These are phyloP conservation scores for Adansonia rubrostipa DNA, from an alignment of 441 rosid species.

Conservation along the genomic window DNA sequence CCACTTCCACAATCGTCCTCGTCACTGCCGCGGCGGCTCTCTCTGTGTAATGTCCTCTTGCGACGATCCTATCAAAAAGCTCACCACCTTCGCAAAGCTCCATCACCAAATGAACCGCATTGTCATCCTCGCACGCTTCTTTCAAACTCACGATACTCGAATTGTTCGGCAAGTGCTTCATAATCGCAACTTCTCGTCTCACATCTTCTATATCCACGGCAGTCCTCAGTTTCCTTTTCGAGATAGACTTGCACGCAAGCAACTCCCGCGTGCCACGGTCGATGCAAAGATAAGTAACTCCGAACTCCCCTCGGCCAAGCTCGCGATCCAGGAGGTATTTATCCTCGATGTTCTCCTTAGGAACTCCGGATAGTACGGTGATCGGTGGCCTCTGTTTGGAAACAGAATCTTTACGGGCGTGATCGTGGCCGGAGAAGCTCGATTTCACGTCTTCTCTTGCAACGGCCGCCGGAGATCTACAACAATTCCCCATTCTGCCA, in stretches of 20 bases:
- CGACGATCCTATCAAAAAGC: constrained; percentile 97
- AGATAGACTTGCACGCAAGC: constrained; percentile 93
- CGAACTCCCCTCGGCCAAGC: constrained; percentile 98
- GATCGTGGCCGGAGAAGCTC: constrained; percentile 73
- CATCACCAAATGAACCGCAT: constrained; percentile 98
- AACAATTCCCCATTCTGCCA: constrained; percentile 83
- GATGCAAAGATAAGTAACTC: constrained; percentile 95
- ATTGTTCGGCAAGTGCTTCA: constrained; percentile 88
- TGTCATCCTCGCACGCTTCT: constrained; percentile 99
- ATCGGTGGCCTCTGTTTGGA: constrained; percentile 68
- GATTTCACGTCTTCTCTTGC: constrained; percentile 98
- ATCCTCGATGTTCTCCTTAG: constrained; percentile 89
- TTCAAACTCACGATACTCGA: constrained; percentile 90
- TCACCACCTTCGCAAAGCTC: constrained; percentile 99
- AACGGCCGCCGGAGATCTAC: constrained; percentile 99
- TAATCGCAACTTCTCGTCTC: constrained; percentile 94
- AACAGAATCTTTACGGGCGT: constrained; percentile 51
- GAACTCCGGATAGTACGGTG: constrained; percentile 69
- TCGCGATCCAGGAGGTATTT: constrained; percentile 86
- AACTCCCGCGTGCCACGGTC: constrained; percentile 77
- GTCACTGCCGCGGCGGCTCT: constrained; percentile 97
- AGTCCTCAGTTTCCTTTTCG: constrained; percentile 96
- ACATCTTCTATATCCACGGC: constrained; percentile 94
- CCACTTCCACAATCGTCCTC: constrained; percentile 91
- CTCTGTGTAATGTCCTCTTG: constrained; percentile 97